Percentiles rank a stretch among this genome's conserved stretches.
phyloP scores from a whole-genome alignment of 2,329 filamentous ascomycete genomes.

The Beauveria rudraprayagi region DNA sequence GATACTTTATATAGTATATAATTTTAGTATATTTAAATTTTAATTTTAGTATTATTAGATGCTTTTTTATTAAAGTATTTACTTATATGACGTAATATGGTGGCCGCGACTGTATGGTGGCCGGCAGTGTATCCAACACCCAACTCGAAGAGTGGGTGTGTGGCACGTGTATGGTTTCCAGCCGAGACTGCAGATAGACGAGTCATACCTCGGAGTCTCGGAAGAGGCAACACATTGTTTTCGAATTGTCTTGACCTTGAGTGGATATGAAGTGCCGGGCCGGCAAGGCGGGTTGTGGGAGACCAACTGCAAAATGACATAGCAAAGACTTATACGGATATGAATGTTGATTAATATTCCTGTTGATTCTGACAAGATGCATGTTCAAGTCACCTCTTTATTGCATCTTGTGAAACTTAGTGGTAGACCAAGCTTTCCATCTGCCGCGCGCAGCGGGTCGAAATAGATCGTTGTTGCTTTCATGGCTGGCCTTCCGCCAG shows the following conservation, averaged over 20 bases:
- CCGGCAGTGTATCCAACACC: no score
- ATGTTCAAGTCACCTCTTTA: background rate
- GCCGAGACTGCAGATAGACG: background rate
- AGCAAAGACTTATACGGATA: background rate
- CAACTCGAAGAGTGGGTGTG: no score
- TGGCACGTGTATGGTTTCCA: background rate
- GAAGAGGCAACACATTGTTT: background rate
- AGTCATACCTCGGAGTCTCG: background rate
- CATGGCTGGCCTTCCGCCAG: background rate
- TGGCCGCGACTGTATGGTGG: no score
- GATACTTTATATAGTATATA: no score
- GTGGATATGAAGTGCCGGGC: no score
- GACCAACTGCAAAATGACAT: background rate
- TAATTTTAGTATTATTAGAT: no score
- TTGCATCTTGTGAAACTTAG: background rate
- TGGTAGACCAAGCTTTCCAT: background rate
- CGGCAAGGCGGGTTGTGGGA: no score
- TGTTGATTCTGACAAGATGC: background rate
- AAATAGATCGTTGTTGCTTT: background rate
- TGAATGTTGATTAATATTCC: background rate
- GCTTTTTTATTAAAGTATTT: no score
- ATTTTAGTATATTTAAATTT: no score
- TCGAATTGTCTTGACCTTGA: background rate
- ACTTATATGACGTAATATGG: no score
- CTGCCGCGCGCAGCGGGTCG: background rate